Evolutionary conservation across 2,329 filamentous ascomycete genomes (phyloP).

Genomic region (Zymoseptoria crescenta): DNA sequence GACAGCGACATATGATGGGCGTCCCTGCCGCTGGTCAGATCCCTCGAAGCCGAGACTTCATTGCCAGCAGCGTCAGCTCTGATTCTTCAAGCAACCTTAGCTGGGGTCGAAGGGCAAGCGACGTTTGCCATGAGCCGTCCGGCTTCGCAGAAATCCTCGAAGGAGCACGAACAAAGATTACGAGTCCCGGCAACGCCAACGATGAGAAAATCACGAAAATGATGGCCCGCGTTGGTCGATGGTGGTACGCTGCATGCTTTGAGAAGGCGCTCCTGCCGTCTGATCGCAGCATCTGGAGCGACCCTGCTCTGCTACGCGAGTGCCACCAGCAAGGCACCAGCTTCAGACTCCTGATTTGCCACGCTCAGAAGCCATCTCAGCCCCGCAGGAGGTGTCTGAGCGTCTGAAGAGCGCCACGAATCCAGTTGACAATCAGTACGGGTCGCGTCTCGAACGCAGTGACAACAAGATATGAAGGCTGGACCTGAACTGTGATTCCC

Average conservation of each 20-base stretch:
- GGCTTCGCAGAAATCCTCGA: slow-evolving; percentile 5
- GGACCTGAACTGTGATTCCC: slow-evolving; percentile 10
- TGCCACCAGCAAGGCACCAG: slow-evolving; percentile 81
- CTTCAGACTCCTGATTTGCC: slow-evolving; percentile 83
- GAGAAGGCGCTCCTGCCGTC: slow-evolving; percentile 49
- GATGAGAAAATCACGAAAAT: slow-evolving; percentile 87
- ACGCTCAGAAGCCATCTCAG: slow-evolving; percentile 67
- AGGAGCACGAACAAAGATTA: not conserved
- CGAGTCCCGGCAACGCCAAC: slow-evolving; percentile 32
- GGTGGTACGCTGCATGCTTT: slow-evolving; percentile 96
- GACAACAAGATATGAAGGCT: slow-evolving; percentile 11
- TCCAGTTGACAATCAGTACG: not conserved
- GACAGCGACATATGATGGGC: slow-evolving; percentile 70
- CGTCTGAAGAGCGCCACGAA: slow-evolving; percentile 29
- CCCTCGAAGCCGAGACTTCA: slow-evolving; percentile 27
- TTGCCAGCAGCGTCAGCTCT: slow-evolving; percentile 21
- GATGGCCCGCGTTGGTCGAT: slow-evolving; percentile 82
- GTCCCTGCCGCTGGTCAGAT: slow-evolving; percentile 59
- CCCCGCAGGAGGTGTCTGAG: slow-evolving; percentile 42
- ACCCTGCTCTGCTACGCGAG: slow-evolving; percentile 67
- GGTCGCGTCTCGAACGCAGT: not conserved
- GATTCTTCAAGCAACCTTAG: slow-evolving; percentile 11
- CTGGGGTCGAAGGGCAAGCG: not conserved
- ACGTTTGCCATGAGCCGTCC: not conserved
- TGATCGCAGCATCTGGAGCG: slow-evolving; percentile 67